Conservation (phyloP, 1,284 basidiomycete genomes). For the Leccinum glutinopallens region DNA sequence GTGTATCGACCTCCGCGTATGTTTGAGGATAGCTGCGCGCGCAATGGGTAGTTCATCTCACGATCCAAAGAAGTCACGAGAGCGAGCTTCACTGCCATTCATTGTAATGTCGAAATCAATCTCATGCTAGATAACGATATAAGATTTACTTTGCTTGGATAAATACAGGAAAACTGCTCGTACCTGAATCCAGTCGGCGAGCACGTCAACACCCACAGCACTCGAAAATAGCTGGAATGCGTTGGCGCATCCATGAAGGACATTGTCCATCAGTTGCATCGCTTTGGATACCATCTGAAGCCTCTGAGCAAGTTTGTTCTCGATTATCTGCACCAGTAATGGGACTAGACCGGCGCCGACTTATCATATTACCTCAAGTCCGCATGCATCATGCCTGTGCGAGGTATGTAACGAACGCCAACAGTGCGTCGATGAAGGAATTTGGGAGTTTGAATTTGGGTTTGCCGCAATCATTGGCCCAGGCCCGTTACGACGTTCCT, state of each 20-base stretch:
- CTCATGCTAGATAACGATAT: constrained; percentile 55
- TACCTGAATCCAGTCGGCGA: constrained; percentile 88
- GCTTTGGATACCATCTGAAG: constrained; percentile 82
- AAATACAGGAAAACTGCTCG: constrained; percentile 24
- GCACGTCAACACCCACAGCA: constrained; percentile 81
- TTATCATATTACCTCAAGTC: constrained; percentile 92
- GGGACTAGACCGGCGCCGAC: constrained; percentile 97
- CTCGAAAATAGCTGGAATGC: constrained; percentile 89
- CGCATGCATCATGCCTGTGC: constrained; percentile 81
- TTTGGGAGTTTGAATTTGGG: constrained; percentile 70
- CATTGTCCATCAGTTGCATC: constrained; percentile 90
- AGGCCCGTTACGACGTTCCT: too few species aligned
- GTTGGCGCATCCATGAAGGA: constrained; percentile 88
- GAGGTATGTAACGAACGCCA: constrained; percentile 88
- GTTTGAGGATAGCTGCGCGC: constrained; percentile 79
- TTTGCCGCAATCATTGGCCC: constrained; percentile 36
- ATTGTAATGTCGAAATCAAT: constrained; percentile 68
- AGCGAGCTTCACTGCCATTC: constrained; percentile 45
- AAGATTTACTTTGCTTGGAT: constrained; percentile 1
- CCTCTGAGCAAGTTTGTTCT: constrained; percentile 69
- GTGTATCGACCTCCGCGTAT: constrained; percentile 91
- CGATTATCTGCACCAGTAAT: constrained; percentile 85
- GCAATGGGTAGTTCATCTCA: constrained; percentile 68
- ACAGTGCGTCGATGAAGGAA: constrained; percentile 83
- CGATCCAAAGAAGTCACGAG: constrained; percentile 53